Conservation (phyloP, 225 moss, liverwort and hornwort genomes). For the Anthoceros angustus region DNA sequence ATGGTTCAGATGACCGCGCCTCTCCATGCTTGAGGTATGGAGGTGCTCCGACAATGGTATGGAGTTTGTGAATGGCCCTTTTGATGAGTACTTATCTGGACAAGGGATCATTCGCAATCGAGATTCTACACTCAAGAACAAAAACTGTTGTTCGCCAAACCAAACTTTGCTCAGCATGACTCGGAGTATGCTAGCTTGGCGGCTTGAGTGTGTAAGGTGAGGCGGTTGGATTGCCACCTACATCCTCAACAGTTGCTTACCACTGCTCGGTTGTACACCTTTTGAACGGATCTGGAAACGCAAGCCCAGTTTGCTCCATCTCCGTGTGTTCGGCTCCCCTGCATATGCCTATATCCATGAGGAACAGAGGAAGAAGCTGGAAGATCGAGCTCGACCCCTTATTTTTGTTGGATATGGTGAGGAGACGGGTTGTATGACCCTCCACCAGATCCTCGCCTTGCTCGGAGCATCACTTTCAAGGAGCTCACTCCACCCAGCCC, state of each 20-base stretch:
- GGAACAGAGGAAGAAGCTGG: too few species aligned
- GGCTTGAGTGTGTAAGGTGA: too few species aligned
- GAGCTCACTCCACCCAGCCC: not conserved
- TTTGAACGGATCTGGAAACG: not conserved
- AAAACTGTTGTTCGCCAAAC: too few species aligned
- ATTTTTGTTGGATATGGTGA: too few species aligned
- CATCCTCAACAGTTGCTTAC: not conserved
- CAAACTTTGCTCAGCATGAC: slow-evolving; percentile 1
- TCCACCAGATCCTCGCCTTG: not conserved
- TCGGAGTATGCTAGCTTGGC: not conserved
- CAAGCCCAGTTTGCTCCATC: not conserved
- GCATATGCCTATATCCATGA: too few species aligned
- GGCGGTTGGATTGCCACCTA: slow-evolving; percentile 1
- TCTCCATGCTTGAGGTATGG: not conserved
- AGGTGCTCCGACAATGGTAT: not conserved
- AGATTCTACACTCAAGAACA: not conserved
- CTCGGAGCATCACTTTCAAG: not conserved
- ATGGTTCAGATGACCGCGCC: not conserved
- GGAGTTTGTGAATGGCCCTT: slow-evolving; percentile 1
- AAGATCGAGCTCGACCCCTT: too few species aligned
- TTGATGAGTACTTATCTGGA: not conserved
- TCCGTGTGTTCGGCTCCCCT: too few species aligned
- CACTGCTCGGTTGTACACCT: not conserved
- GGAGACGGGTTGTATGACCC: not conserved
- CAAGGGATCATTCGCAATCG: not conserved